A percentile compares a stretch with the other conserved stretches of the same genome.
Conservation (phyloP, 306 rosid genomes). For the Fragaria nilgerrensis region DNA sequence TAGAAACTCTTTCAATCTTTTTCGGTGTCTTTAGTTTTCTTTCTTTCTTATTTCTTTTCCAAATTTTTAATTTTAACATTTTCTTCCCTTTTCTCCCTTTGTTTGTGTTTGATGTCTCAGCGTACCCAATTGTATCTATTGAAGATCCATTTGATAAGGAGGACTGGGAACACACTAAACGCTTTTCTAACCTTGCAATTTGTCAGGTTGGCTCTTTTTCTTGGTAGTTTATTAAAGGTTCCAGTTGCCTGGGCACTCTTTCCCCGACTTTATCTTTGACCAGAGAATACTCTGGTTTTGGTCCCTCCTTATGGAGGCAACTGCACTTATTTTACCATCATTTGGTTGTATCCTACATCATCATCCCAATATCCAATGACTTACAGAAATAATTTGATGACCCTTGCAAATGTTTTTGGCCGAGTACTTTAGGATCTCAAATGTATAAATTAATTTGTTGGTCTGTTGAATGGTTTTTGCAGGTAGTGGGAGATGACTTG, state of each 20-base stretch:
- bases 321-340: background rate
- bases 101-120: conserved; percentile 35
- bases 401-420: conserved; percentile 3
- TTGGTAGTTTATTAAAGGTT: conserved; percentile 15
- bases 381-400: background rate
- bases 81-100: conserved; percentile 15
- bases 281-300: conserved; percentile 5
- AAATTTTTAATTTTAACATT: conserved; percentile 14
- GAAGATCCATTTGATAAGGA: conserved; percentile 98
- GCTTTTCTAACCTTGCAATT: conserved; percentile 59
- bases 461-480: conserved; percentile 36
- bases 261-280: conserved; percentile 13
- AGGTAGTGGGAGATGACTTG: conserved; percentile 92
- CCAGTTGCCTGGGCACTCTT: conserved; percentile 19
- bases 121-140: conserved; percentile 79
- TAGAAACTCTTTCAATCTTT: conserved; percentile 16
- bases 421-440: conserved; percentile 8
- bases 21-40: background rate
- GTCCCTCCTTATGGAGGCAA: background rate
- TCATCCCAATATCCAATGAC: background rate
- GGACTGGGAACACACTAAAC: conserved; percentile 88
- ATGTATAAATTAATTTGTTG: conserved; percentile 16
- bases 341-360: background rate
- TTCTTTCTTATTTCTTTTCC: background rate
- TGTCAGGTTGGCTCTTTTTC: conserved; percentile 60